These are phyloP conservation scores for Purpureocillium takamizusanense DNA, from an alignment of 2,329 filamentous ascomycete species.

Conservation along the genomic window DNA sequence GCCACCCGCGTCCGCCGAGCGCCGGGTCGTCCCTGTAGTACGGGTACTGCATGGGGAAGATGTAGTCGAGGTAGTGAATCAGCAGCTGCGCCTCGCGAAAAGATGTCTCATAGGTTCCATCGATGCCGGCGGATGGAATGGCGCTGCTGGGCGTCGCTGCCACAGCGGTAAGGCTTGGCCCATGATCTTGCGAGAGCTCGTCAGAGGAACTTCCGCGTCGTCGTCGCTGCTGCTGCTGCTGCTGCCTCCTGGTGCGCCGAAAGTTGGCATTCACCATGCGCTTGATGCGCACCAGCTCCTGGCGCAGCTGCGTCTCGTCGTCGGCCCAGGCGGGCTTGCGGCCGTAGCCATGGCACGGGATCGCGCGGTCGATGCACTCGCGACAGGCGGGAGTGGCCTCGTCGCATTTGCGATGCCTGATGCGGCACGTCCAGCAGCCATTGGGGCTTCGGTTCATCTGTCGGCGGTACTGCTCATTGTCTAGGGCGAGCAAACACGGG, in stretches of 20 bases:
- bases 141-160: too few relatives aligned
- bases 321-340: conserved; percentile 26
- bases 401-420: conserved; percentile 19
- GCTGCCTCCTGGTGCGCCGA: conserved; percentile 6
- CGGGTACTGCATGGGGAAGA: conserved; percentile 16
- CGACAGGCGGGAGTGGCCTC: conserved; percentile 13
- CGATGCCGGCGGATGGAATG: too few relatives aligned
- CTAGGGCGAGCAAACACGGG: too few relatives aligned
- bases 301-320: conserved; percentile 15
- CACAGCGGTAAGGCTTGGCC: too few relatives aligned
- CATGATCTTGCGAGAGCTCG: too few relatives aligned
- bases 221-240: not conserved
- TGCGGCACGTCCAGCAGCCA: conserved; percentile 19
- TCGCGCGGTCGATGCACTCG: conserved; percentile 13
- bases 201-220: too few relatives aligned
- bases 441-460: conserved; percentile 9
- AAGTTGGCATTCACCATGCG: conserved; percentile 14
- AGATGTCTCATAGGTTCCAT: not conserved
- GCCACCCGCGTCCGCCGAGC: conserved; percentile 16
- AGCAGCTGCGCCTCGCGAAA: conserved; percentile 17
- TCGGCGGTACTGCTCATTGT: not conserved
- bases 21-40: conserved; percentile 15
- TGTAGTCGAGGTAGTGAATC: conserved; percentile 18
- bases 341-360: conserved; percentile 17
- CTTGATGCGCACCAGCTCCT: conserved; percentile 15